Conservation (phyloP, 805 yeast genomes). For the Starmerella ratchasimensis region DNA sequence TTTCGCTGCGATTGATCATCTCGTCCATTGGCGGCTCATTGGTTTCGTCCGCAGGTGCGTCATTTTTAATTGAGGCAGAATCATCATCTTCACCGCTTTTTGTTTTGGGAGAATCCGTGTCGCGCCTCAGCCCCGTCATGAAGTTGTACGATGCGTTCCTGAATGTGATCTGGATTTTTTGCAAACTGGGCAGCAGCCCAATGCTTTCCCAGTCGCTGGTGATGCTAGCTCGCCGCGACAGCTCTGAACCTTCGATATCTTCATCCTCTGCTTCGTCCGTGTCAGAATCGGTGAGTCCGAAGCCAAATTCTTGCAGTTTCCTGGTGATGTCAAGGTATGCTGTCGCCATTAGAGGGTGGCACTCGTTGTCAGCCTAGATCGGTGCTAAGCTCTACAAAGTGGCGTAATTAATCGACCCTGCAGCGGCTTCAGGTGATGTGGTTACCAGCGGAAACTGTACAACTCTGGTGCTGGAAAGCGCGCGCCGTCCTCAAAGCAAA, state of each 20-base stretch:
- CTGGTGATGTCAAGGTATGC: slow-evolving; percentile 8
- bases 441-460: too few relatives aligned
- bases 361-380: too few relatives aligned
- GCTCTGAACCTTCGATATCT: not conserved
- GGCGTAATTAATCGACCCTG: too few relatives aligned
- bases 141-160: slow-evolving; percentile 13
- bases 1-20: not conserved
- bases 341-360: not conserved
- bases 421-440: too few relatives aligned
- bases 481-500: too few relatives aligned
- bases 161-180: slow-evolving; percentile 12
- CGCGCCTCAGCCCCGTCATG: slow-evolving; percentile 12
- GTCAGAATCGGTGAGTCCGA: slow-evolving; percentile 7
- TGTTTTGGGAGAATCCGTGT: not conserved
- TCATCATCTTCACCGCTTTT: not conserved
- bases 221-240: not conserved
- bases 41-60: not conserved
- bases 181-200: slow-evolving; percentile 16
- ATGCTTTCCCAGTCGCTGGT: slow-evolving; percentile 14
- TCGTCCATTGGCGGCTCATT: not conserved
- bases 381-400: too few relatives aligned
- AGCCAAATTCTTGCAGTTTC: slow-evolving; percentile 10
- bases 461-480: too few relatives aligned
- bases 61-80: not conserved
- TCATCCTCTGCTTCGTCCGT: not conserved